A percentile compares a stretch with the other conserved stretches of the same genome.
Evolutionary conservation across 1,139 yeast species (phyloP).

Genomic region (Chernovozyma sophiae-reginae): DNA sequence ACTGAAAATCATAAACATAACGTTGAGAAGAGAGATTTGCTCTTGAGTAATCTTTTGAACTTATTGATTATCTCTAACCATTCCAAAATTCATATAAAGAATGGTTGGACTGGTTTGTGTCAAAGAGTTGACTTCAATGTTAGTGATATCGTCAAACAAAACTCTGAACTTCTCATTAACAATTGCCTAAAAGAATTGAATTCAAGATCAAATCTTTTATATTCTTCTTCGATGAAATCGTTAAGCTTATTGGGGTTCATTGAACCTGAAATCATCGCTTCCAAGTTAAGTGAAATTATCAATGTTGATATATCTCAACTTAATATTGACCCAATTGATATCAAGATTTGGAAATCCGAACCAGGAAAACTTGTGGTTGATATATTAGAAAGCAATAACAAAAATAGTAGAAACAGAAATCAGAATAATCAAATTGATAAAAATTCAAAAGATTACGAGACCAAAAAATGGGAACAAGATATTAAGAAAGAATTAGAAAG

Average conservation of each 20-base stretch:
- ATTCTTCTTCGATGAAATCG: constrained; percentile 50
- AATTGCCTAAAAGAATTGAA: constrained; percentile 6
- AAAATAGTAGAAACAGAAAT: constrained; percentile 21
- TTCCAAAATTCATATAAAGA: constrained; percentile 34
- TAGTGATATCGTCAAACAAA: constrained; percentile 45
- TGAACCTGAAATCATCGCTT: constrained; percentile 56
- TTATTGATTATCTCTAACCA: constrained; percentile 59
- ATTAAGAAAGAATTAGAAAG: constrained; percentile 70
- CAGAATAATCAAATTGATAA: constrained; percentile 39
- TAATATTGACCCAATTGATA: constrained; percentile 21
- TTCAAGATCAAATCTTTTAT: constrained; percentile 12
- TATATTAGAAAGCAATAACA: constrained; percentile 43
- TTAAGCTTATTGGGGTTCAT: constrained; percentile 69
- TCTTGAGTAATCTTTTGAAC: constrained; percentile 17
- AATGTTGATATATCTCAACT: constrained; percentile 43
- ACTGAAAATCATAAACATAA: constrained; percentile 24
- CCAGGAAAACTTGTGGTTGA: constrained; percentile 72
- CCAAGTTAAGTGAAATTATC: constrained; percentile 42
- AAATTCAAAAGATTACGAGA: constrained; percentile 79
- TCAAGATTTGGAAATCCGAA: constrained; percentile 61
- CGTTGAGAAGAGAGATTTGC: constrained; percentile 7
- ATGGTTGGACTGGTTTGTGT: constrained; percentile 79
- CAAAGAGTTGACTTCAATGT: constrained; percentile 64
- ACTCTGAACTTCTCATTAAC: constrained; percentile 36
- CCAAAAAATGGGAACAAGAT: constrained; percentile 84